phyloP scores from a whole-genome alignment of 176 grass and related monocot species.

The Bolboschoenus planiculmis region DNA sequence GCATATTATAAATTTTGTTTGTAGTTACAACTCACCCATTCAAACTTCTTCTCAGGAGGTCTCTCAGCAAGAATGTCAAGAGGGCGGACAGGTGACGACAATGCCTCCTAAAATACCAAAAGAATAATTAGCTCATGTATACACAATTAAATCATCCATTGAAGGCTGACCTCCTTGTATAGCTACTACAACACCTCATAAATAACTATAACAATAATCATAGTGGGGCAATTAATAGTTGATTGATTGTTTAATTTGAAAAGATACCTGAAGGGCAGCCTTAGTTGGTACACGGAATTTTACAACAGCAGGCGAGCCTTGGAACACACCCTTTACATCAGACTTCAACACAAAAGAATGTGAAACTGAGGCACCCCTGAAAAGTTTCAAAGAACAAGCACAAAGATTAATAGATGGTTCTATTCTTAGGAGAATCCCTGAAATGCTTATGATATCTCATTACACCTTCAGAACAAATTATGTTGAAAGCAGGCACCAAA shows the following conservation, averaged over 20 bases:
- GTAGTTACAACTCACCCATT: slow-evolving; percentile 49
- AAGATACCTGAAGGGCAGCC: slow-evolving; percentile 70
- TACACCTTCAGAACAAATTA: not conserved
- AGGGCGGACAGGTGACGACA: slow-evolving; percentile 63
- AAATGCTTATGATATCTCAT: not conserved
- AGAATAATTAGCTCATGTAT: not conserved
- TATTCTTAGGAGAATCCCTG: slow-evolving; percentile 9
- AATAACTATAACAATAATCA: not conserved
- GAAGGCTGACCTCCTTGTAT: not conserved
- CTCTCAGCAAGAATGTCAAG: slow-evolving; percentile 79
- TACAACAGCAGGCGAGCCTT: slow-evolving; percentile 68
- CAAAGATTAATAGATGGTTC: not conserved
- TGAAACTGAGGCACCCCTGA: slow-evolving; percentile 65
- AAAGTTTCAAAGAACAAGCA: slow-evolving; percentile 2
- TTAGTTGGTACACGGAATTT: slow-evolving; percentile 86
- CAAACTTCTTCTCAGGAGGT: slow-evolving; percentile 83
- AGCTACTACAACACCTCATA: not conserved
- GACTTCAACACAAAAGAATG: slow-evolving; percentile 82
- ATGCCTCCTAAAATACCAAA: slow-evolving; percentile 68
- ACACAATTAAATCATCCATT: not conserved
- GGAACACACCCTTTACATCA: slow-evolving; percentile 62
- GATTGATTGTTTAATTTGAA: not conserved
- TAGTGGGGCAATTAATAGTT: not conserved
- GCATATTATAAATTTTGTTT: not conserved
- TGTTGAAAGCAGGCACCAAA: not conserved